A percentile compares a stretch with the other conserved stretches of the same genome.
phyloP scores from a whole-genome alignment of 164 flowering plant genomes.

The Vitis labrusca region DNA sequence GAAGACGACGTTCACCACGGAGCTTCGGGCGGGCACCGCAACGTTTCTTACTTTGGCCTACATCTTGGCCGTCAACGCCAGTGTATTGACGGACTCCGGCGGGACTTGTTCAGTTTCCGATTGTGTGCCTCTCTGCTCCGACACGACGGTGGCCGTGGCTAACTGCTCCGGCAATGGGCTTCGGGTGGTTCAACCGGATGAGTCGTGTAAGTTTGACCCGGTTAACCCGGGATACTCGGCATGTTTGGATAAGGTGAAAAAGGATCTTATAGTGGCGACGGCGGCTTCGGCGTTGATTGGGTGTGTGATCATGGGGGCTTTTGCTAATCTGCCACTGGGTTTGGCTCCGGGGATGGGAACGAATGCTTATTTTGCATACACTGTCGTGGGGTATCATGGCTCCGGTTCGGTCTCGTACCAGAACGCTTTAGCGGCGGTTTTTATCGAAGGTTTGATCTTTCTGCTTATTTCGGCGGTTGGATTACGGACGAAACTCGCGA shows the following conservation, averaged over 20 bases:
- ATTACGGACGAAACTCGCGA: conserved; percentile 70
- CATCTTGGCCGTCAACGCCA: conserved; percentile 92
- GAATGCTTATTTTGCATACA: conserved; percentile 89
- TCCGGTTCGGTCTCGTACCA: conserved; percentile 62
- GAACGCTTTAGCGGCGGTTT: conserved; percentile 70
- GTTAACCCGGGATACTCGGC: conserved; percentile 75
- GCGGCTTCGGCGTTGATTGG: conserved; percentile 73
- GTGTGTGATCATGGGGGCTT: conserved; percentile 73
- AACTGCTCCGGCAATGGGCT: conserved; percentile 38
- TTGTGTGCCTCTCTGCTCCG: conserved; percentile 61
- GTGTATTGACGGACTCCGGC: conserved; percentile 83
- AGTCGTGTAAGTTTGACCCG: conserved; percentile 69
- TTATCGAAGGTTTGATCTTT: conserved; percentile 77
- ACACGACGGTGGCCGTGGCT: conserved; percentile 30
- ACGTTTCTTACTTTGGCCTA: conserved; percentile 96
- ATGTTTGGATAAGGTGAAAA: conserved; percentile 51
- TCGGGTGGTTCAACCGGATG: conserved; percentile 46
- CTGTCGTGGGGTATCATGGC: conserved; percentile 94
- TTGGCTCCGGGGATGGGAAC: conserved; percentile 95
- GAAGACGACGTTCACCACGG: conserved; percentile 76
- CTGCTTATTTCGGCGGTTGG: conserved; percentile 72
- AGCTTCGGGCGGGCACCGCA: conserved; percentile 90
- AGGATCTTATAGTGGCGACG: conserved; percentile 83
- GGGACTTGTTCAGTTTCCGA: conserved; percentile 80
- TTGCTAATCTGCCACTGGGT: conserved; percentile 81